phyloP scores from a whole-genome alignment of 306 rosid species.

The Casuarina equisetifolia region DNA sequence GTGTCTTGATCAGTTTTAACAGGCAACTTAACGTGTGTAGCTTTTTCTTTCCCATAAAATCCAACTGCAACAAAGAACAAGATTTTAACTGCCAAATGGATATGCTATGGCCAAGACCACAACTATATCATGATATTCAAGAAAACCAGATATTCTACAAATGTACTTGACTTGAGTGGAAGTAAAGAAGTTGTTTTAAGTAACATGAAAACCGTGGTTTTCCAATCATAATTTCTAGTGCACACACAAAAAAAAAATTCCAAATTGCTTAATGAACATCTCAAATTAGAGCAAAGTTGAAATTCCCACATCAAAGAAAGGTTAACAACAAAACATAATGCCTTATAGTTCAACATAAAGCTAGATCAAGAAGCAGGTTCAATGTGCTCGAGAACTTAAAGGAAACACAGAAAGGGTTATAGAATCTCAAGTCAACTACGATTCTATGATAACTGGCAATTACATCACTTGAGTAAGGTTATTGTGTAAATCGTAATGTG shows the following conservation, averaged over 20 bases:
- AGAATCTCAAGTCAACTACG: background rate
- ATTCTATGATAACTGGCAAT: background rate
- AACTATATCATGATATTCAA: slow-evolving; percentile 12
- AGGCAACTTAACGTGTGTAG: slow-evolving; percentile 56
- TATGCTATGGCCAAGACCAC: slow-evolving; percentile 6
- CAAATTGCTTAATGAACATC: background rate
- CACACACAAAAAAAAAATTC: background rate
- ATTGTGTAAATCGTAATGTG: background rate
- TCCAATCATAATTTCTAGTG: slow-evolving; percentile 7
- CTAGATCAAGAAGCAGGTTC: slow-evolving; percentile 9
- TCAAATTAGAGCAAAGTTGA: background rate
- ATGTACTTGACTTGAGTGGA: background rate
- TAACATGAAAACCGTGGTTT: background rate
- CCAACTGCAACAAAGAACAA: slow-evolving; percentile 50
- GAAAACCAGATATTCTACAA: slow-evolving; percentile 7
- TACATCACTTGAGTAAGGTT: background rate
- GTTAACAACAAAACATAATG: background rate
- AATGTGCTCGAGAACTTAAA: background rate
- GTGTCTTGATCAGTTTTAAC: slow-evolving; percentile 93
- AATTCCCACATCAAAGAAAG: background rate
- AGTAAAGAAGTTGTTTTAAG: too few relatives aligned
- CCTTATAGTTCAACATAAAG: background rate
- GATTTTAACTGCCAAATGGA: slow-evolving; percentile 6
- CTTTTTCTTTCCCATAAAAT: slow-evolving; percentile 62
- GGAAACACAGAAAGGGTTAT: background rate